These are phyloP conservation scores for Penicillium atrosanguineum DNA, from an alignment of 495 filamentous ascomycete species.

Conservation along the genomic window DNA sequence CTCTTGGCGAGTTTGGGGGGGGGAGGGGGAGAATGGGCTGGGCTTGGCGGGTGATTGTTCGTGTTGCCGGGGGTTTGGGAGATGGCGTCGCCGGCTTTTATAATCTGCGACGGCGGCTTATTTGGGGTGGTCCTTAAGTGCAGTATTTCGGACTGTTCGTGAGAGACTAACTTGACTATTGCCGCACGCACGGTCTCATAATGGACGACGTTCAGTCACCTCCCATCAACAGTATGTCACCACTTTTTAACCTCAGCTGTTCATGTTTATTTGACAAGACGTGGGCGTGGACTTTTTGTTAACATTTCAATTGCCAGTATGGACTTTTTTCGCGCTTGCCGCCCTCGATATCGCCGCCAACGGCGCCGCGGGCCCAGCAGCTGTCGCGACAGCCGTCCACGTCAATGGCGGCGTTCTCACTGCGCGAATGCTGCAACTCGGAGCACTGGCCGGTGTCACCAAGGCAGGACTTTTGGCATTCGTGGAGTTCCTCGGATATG, in stretches of 20 bases:
- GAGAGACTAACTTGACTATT: not conserved
- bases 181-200: not conserved
- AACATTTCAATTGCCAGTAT: too few species aligned
- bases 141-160: too few species aligned
- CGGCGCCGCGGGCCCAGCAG: constrained; percentile 16
- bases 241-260: not conserved
- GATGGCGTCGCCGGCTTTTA: too few species aligned
- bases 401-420: constrained; percentile 14
- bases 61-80: too few species aligned
- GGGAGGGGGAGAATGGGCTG: too few species aligned
- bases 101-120: too few species aligned
- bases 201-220: not conserved
- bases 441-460: constrained; percentile 14
- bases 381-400: constrained; percentile 15
- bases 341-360: constrained; percentile 17
- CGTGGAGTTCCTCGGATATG: constrained; percentile 11
- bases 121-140: too few species aligned
- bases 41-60: too few species aligned
- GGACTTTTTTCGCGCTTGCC: constrained; percentile 16
- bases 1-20: too few species aligned
- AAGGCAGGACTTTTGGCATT: constrained; percentile 14
- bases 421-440: constrained; percentile 11
- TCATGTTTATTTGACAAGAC: too few species aligned
- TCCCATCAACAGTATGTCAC: constrained; percentile 11
- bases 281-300: too few species aligned